These are phyloP conservation scores for Lactarius psammicola DNA, from an alignment of 768 basidiomycete species.

Conservation along the genomic window DNA sequence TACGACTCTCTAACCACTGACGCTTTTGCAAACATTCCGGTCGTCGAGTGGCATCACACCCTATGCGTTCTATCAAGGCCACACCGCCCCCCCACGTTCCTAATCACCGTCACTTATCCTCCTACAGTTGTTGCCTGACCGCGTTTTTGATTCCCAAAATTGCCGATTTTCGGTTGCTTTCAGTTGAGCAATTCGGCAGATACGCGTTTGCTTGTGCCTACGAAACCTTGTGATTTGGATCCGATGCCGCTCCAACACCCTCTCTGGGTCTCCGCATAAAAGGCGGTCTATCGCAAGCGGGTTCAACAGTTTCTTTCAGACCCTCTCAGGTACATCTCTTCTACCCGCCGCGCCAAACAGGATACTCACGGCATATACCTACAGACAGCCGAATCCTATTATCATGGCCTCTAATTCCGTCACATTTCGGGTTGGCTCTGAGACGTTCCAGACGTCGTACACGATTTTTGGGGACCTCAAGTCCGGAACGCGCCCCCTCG, in stretches of 20 bases:
- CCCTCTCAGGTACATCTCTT: too few relatives aligned
- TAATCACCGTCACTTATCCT: background rate
- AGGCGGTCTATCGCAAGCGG: background rate
- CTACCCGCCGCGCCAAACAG: too few relatives aligned
- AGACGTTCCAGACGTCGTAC: constrained; percentile 15
- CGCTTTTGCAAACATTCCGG: background rate
- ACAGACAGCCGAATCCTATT: too few relatives aligned
- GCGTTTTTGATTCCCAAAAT: too few relatives aligned
- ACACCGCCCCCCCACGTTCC: too few relatives aligned
- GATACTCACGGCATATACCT: background rate
- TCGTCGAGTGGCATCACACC: background rate
- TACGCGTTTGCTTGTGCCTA: background rate
- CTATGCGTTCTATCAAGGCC: background rate
- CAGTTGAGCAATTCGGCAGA: background rate
- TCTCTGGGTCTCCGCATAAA: background rate
- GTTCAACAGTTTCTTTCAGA: background rate
- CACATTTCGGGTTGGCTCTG: too few relatives aligned
- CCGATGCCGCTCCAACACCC: too few relatives aligned
- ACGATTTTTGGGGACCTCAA: constrained; percentile 15
- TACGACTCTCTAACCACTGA: background rate
- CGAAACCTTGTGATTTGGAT: background rate
- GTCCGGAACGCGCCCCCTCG: constrained; percentile 1
- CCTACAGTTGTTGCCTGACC: background rate
- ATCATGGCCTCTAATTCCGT: background rate
- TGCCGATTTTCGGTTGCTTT: background rate